Percentiles rank a stretch among this genome's conserved stretches.
phyloP scores from a whole-genome alignment of 805 yeast species.

The Brettanomyces bruxellensis region DNA sequence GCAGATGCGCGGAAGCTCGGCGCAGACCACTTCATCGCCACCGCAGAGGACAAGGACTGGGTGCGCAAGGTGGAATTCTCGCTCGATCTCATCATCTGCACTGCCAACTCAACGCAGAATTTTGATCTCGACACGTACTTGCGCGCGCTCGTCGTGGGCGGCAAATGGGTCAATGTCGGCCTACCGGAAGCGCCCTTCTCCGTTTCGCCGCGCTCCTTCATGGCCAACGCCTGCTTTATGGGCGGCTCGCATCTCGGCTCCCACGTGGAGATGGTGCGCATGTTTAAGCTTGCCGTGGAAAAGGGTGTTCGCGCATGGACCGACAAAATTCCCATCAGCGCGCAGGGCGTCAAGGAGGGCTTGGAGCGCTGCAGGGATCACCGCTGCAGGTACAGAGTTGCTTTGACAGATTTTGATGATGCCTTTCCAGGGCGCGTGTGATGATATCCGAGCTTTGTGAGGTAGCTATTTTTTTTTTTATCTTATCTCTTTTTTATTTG shows the following conservation, averaged over 20 bases:
- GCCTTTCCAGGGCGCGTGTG: slow-evolving; percentile 22
- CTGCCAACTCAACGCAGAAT: slow-evolving; percentile 42
- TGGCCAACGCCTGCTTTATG: slow-evolving; percentile 36
- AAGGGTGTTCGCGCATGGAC: slow-evolving; percentile 54
- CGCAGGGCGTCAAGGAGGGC: slow-evolving; percentile 43
- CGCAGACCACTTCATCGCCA: slow-evolving; percentile 45
- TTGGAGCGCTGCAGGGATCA: slow-evolving; percentile 45
- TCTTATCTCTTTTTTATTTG: too few relatives aligned
- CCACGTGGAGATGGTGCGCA: slow-evolving; percentile 53
- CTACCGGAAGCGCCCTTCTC: slow-evolving; percentile 44
- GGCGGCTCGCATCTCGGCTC: slow-evolving; percentile 57
- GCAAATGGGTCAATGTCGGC: slow-evolving; percentile 57
- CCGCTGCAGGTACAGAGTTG: slow-evolving; percentile 57
- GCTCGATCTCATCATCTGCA: slow-evolving; percentile 45
- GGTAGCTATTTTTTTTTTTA: too few relatives aligned
- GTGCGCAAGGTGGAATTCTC: slow-evolving; percentile 14
- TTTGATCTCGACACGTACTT: slow-evolving; percentile 42
- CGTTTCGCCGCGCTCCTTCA: slow-evolving; percentile 32
- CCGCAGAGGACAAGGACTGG: slow-evolving; percentile 31
- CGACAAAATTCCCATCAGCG: slow-evolving; percentile 47
- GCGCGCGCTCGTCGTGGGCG: slow-evolving; percentile 44
- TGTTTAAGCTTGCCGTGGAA: slow-evolving; percentile 57
- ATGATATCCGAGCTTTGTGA: too few relatives aligned
- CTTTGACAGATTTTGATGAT: slow-evolving; percentile 46
- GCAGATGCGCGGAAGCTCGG: slow-evolving; percentile 46